These are phyloP conservation scores for Kodamaea fukazawae DNA, from an alignment of 805 yeast species.

Conservation along the genomic window DNA sequence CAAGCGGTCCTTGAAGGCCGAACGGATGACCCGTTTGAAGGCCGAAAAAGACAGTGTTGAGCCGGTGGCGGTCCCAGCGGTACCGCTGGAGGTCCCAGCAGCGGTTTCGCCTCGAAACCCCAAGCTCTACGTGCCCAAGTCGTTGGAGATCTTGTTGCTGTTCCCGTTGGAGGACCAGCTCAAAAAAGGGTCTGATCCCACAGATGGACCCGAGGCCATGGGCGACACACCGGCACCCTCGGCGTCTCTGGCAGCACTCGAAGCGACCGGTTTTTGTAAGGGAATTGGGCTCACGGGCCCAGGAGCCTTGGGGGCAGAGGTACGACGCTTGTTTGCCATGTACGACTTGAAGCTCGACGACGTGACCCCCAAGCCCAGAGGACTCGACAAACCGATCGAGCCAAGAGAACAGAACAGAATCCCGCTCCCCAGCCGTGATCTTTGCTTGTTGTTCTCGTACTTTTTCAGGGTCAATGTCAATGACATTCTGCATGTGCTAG, in stretches of 20 bases:
- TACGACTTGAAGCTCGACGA: not conserved
- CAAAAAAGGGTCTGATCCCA: not conserved
- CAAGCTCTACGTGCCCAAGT: conserved; percentile 7
- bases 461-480: conserved; percentile 3
- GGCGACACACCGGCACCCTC: not conserved
- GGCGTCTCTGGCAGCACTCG: not conserved
- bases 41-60: not conserved
- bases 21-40: conserved; percentile 15
- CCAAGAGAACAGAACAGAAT: conserved; percentile 1
- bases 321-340: not conserved
- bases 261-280: too few species aligned
- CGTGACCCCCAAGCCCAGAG: not conserved
- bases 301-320: conserved; percentile 3
- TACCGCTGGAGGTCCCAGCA: too few species aligned
- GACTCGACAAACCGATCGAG: not conserved
- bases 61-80: too few species aligned
- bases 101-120: not conserved
- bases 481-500: conserved; percentile 1
- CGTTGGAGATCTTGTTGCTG: conserved; percentile 7
- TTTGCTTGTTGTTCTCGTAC: not conserved
- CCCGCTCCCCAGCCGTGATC: conserved; percentile 1
- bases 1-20: conserved; percentile 21
- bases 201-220: not conserved
- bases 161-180: conserved; percentile 6
- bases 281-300: conserved; percentile 3